Percentiles rank a stretch among this genome's conserved stretches.
These are phyloP conservation scores for Melanomma pulvis-pyrius DNA, from an alignment of 495 filamentous ascomycete species.

Conservation along the genomic window DNA sequence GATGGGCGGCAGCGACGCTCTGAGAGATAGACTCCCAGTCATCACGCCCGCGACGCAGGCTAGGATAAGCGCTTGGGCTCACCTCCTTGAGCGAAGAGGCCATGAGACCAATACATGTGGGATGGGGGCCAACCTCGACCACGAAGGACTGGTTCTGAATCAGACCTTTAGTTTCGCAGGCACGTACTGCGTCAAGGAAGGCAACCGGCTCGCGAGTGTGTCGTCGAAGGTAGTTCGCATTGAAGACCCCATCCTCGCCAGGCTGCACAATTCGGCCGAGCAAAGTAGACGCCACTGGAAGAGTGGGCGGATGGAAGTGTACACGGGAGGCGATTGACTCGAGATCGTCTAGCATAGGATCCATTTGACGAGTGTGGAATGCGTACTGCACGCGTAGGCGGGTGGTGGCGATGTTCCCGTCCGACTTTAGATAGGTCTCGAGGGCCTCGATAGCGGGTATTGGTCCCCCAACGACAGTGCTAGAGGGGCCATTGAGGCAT, in stretches of 20 bases:
- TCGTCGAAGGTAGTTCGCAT: conserved; percentile 62
- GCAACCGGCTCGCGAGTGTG: conserved; percentile 75
- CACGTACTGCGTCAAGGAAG: conserved; percentile 65
- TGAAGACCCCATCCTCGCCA: conserved; percentile 21
- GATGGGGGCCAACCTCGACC: conserved; percentile 44
- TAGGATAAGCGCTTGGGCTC: conserved; percentile 5
- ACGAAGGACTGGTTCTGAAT: conserved; percentile 24
- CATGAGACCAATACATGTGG: conserved; percentile 25
- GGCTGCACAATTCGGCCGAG: conserved; percentile 27
- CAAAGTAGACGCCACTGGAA: conserved; percentile 35
- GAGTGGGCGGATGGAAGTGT: conserved; percentile 26
- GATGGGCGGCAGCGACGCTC: conserved; percentile 1
- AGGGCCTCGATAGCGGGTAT: conserved; percentile 15
- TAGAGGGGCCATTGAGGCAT: conserved; percentile 55
- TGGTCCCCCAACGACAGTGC: conserved; percentile 57
- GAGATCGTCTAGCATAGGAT: conserved; percentile 25
- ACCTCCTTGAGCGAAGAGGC: conserved; percentile 14
- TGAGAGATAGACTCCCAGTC: conserved; percentile 6
- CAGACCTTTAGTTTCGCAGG: conserved; percentile 48
- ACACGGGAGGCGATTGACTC: conserved; percentile 19
- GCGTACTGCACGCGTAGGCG: neutral
- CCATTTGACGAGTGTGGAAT: conserved; percentile 35
- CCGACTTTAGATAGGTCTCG: conserved; percentile 27
- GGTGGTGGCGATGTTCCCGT: conserved; percentile 37
- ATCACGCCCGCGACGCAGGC: conserved; percentile 7